These are phyloP conservation scores for Phytophthora pinifolia DNA, from an alignment of 352 stramenopile species.

Conservation along the genomic window DNA sequence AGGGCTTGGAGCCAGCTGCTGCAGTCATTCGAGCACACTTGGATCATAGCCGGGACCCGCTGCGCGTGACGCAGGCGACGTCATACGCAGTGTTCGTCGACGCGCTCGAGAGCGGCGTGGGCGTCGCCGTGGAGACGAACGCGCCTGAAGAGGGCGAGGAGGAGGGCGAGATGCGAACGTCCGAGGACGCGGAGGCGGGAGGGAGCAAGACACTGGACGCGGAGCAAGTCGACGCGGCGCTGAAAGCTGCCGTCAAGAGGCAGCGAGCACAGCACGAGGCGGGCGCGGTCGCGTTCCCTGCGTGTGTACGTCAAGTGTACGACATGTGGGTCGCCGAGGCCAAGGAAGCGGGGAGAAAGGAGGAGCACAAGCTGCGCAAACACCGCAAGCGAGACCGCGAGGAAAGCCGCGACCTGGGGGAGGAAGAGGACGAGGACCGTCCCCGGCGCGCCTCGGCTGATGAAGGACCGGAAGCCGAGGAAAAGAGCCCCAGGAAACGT, in stretches of 20 bases:
- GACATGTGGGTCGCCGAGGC: slow-evolving; percentile 40
- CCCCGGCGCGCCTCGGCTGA: slow-evolving; percentile 28
- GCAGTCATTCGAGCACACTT: slow-evolving; percentile 32
- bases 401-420: slow-evolving; percentile 24
- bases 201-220: slow-evolving; percentile 15
- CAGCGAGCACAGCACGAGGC: too few relatives aligned
- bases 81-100: slow-evolving; percentile 41
- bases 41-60: slow-evolving; percentile 27
- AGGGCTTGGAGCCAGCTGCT: slow-evolving; percentile 29
- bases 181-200: too few relatives aligned
- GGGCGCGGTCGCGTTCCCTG: slow-evolving; percentile 39
- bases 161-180: too few relatives aligned
- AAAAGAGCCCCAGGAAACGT: slow-evolving; percentile 32
- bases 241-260: slow-evolving; percentile 31
- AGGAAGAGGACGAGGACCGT: slow-evolving; percentile 23
- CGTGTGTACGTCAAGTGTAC: slow-evolving; percentile 42
- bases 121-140: slow-evolving; percentile 39
- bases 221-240: slow-evolving; percentile 16
- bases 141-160: slow-evolving; percentile 65
- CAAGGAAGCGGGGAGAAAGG: slow-evolving; percentile 33
- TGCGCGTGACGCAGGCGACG: slow-evolving; percentile 30
- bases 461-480: slow-evolving; percentile 31
- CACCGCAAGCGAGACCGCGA: slow-evolving; percentile 23
- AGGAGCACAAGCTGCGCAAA: slow-evolving; percentile 26
- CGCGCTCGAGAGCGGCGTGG: slow-evolving; percentile 38